A percentile compares a stretch with the other conserved stretches of the same genome.
Conservation (phyloP, 352 stramenopile genomes). For the Aphanomyces invadans region DNA sequence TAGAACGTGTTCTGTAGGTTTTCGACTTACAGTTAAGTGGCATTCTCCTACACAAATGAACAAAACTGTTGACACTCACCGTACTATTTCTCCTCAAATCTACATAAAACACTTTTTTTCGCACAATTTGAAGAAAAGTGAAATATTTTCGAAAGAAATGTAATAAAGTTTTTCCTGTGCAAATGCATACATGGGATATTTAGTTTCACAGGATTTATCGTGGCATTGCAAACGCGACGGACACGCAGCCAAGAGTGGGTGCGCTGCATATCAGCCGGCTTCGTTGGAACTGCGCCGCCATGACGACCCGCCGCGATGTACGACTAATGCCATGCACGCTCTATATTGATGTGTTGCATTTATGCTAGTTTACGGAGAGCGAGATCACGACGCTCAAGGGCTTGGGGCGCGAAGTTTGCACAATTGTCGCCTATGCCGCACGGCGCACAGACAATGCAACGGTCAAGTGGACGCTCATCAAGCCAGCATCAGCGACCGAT, state of each 20-base stretch:
- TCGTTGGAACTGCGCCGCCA: background rate
- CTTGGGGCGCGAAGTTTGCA: conserved; percentile 70
- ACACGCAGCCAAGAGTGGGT: background rate
- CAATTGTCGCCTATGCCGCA: conserved; percentile 79
- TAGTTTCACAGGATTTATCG: background rate
- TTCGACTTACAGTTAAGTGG: too few relatives aligned
- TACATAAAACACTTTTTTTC: too few relatives aligned
- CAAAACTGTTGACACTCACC: too few relatives aligned
- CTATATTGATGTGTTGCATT: background rate
- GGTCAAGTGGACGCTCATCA: conserved; percentile 57
- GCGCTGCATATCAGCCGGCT: too few relatives aligned
- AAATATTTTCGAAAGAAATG: too few relatives aligned
- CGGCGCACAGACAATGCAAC: conserved; percentile 41
- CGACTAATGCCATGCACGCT: background rate
- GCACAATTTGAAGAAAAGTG: too few relatives aligned
- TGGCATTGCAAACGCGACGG: background rate
- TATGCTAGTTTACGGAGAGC: conserved; percentile 41
- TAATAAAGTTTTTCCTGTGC: too few relatives aligned
- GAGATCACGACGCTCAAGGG: conserved; percentile 62
- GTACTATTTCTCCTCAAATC: too few relatives aligned
- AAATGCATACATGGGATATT: background rate
- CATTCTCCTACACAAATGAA: too few relatives aligned
- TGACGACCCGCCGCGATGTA: background rate
- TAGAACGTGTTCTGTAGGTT: too few relatives aligned
- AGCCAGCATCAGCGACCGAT: conserved; percentile 38